A percentile compares a stretch with the other conserved stretches of the same genome.
Evolutionary conservation across 108 stramenopile species (phyloP).

Genomic region (Skeletonema menzelii): DNA sequence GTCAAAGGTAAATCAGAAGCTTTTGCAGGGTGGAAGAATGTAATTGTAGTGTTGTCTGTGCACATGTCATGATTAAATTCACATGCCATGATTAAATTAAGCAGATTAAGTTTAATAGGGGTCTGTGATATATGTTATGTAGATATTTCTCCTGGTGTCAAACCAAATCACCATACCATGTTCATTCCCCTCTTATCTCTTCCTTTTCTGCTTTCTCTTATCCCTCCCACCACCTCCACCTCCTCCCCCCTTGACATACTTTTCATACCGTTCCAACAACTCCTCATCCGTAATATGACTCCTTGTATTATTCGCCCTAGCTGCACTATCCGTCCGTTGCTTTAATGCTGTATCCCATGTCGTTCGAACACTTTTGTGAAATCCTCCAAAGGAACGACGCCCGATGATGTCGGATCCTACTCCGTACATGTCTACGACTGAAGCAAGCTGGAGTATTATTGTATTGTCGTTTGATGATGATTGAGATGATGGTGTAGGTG

Average conservation of each 20-base stretch:
- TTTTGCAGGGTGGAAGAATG: conserved; percentile 70
- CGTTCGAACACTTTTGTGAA: conserved; percentile 52
- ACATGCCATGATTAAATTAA: too few species aligned
- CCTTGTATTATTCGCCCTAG: conserved; percentile 25
- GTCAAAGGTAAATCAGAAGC: conserved; percentile 52
- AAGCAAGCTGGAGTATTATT: conserved; percentile 39
- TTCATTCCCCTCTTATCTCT: background rate
- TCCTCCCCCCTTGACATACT: conserved; percentile 52
- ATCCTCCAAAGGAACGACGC: conserved; percentile 72
- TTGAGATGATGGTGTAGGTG: background rate
- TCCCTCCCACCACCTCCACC: conserved; percentile 12
- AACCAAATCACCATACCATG: background rate
- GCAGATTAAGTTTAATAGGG: background rate
- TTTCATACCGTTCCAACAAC: conserved; percentile 66
- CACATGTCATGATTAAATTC: too few species aligned
- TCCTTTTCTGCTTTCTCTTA: conserved; percentile 17
- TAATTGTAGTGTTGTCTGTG: background rate
- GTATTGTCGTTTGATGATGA: conserved; percentile 22
- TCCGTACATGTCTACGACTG: conserved; percentile 74
- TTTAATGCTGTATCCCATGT: conserved; percentile 62
- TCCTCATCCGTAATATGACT: conserved; percentile 71
- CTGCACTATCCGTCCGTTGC: conserved; percentile 18
- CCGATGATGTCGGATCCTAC: conserved; percentile 64
- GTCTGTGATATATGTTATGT: too few species aligned
- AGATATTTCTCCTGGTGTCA: background rate